Conservation (phyloP, 139 green algal genomes). For the Trebouxia sp. region DNA sequence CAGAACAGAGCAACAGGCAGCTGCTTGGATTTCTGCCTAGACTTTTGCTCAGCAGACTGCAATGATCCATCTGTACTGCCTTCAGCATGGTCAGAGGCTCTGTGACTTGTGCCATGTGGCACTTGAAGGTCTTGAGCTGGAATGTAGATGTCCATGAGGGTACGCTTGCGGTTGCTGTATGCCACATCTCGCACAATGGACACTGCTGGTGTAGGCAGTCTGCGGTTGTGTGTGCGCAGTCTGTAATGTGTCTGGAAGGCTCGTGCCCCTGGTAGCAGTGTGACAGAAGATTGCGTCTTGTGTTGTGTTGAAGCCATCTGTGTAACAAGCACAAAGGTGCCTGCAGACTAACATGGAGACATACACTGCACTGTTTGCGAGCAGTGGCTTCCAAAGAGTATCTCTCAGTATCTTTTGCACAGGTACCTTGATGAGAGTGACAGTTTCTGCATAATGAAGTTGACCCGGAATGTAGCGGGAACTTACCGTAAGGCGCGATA, state of each 20-base stretch:
- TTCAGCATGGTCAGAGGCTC: neutral
- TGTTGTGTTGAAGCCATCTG: no score
- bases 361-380: no score
- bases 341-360: no score
- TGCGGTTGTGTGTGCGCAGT: neutral
- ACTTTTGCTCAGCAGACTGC: neutral
- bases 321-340: no score
- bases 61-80: neutral
- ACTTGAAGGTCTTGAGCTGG: slow-evolving; percentile 25
- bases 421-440: neutral
- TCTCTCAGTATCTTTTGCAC: neutral
- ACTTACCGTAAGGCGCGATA: slow-evolving; percentile 25
- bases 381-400: no score
- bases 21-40: neutral
- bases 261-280: neutral
- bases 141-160: slow-evolving; percentile 73
- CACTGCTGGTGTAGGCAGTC: slow-evolving; percentile 23
- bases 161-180: slow-evolving; percentile 58
- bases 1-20: slow-evolving; percentile 76
- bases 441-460: neutral
- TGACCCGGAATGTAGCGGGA: no score
- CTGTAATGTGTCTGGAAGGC: neutral
- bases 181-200: slow-evolving; percentile 34
- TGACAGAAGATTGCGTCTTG: no score
- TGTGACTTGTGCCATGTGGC: neutral